A percentile compares a stretch with the other conserved stretches of the same genome.
Conservation (phyloP, 805 yeast species). For the Candida maltosa region DNA sequence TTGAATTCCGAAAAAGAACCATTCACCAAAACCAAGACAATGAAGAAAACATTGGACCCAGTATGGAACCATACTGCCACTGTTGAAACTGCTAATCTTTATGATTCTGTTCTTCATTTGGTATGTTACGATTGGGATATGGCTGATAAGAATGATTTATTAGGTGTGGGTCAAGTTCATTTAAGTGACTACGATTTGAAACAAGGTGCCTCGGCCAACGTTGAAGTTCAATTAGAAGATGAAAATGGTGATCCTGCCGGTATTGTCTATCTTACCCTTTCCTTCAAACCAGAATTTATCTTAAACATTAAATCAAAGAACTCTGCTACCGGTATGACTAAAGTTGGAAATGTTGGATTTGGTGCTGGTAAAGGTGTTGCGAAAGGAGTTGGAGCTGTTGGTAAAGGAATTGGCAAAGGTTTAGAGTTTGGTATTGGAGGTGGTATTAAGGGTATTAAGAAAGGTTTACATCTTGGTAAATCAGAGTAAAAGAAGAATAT, state of each 20-base stretch:
- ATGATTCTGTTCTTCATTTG: conserved; percentile 54
- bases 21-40: conserved; percentile 71
- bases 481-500: not conserved
- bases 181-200: conserved; percentile 39
- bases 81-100: conserved; percentile 58
- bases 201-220: conserved; percentile 52
- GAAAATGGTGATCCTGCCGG: conserved; percentile 62
- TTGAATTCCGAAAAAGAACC: conserved; percentile 58
- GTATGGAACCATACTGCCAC: conserved; percentile 73
- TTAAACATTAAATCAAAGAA: conserved; percentile 36
- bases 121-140: conserved; percentile 88
- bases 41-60: conserved; percentile 89
- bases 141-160: conserved; percentile 79
- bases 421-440: conserved; percentile 33
- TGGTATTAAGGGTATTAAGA: conserved; percentile 30
- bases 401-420: too few relatives aligned
- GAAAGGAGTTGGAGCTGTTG: conserved; percentile 40
- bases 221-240: conserved; percentile 50
- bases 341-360: conserved; percentile 44
- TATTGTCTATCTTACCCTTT: conserved; percentile 50
- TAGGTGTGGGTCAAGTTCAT: conserved; percentile 63
- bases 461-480: conserved; percentile 23
- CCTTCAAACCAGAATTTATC: conserved; percentile 72
- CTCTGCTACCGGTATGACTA: conserved; percentile 18
- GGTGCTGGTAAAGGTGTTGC: conserved; percentile 37